A percentile compares a stretch with the other conserved stretches of the same genome.
Conservation (phyloP, 768 basidiomycete genomes). For the Antrodiella citrinella region DNA sequence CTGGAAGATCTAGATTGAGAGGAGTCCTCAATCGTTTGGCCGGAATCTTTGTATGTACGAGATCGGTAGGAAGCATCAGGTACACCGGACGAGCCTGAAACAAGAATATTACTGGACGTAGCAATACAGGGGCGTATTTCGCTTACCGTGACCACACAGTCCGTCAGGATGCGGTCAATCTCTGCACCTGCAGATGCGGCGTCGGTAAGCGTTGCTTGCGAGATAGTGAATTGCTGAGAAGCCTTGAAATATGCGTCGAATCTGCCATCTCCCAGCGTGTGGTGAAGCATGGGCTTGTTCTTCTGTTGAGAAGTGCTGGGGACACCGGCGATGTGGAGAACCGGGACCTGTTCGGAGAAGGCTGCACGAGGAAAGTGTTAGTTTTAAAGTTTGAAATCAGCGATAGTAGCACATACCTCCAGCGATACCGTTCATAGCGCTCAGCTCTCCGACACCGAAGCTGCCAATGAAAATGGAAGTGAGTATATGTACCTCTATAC, state of each 20-base stretch:
- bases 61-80: constrained; percentile 77
- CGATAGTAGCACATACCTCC: constrained; percentile 37
- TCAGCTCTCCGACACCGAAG: constrained; percentile 92
- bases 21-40: constrained; percentile 53
- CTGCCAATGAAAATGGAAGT: constrained; percentile 28
- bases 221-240: constrained; percentile 63
- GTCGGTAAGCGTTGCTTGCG: constrained; percentile 53
- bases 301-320: constrained; percentile 72
- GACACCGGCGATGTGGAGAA: constrained; percentile 81
- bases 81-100: constrained; percentile 78
- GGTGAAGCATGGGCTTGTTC: constrained; percentile 69
- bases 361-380: constrained; percentile 31
- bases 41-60: constrained; percentile 63
- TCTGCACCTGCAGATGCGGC: constrained; percentile 50
- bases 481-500: neutral
- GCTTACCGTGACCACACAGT: constrained; percentile 50
- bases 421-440: constrained; percentile 79
- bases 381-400: neutral
- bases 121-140: neutral
- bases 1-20: constrained; percentile 38
- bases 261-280: constrained; percentile 79
- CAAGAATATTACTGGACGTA: neutral
- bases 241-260: constrained; percentile 78
- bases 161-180: constrained; percentile 73
- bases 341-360: constrained; percentile 83